Conservation (phyloP, 768 basidiomycete genomes). For the Suillus alpinus region DNA sequence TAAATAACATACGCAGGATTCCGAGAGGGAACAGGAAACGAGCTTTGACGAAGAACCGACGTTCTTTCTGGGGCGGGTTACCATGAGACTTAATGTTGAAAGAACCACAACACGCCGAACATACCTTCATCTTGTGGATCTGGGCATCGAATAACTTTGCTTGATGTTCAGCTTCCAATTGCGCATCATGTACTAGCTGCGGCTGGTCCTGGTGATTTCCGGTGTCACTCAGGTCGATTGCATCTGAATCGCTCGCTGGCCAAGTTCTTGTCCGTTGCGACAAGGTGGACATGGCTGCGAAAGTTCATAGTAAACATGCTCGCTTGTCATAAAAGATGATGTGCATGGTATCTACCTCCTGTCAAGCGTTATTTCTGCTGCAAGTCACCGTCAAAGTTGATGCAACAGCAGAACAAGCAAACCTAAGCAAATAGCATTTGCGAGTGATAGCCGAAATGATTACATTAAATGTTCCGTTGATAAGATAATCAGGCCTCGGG, state of each 20-base stretch:
- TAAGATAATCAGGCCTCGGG: neutral
- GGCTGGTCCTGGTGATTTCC: neutral
- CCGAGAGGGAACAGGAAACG: conserved; percentile 74
- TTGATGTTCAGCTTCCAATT: conserved; percentile 22
- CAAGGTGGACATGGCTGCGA: conserved; percentile 14
- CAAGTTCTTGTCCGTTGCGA: conserved; percentile 32
- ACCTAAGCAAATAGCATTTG: no score
- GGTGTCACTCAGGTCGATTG: conserved; percentile 1
- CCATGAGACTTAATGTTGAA: neutral
- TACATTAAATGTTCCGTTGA: neutral
- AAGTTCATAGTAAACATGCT: neutral
- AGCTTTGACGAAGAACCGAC: conserved; percentile 23
- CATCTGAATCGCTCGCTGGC: conserved; percentile 9
- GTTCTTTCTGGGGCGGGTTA: conserved; percentile 10
- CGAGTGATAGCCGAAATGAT: neutral
- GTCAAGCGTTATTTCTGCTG: neutral
- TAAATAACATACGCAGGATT: conserved; percentile 47
- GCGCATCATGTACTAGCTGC: conserved; percentile 12
- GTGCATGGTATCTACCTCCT: neutral
- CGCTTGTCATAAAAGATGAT: neutral
- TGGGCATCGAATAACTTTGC: conserved; percentile 24
- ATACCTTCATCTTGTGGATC: conserved; percentile 24
- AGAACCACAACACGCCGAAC: neutral
- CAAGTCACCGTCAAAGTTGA: neutral
- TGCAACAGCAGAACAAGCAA: neutral